phyloP scores from a whole-genome alignment of 257 asterid genomes.

The Agastache rugosa region DNA sequence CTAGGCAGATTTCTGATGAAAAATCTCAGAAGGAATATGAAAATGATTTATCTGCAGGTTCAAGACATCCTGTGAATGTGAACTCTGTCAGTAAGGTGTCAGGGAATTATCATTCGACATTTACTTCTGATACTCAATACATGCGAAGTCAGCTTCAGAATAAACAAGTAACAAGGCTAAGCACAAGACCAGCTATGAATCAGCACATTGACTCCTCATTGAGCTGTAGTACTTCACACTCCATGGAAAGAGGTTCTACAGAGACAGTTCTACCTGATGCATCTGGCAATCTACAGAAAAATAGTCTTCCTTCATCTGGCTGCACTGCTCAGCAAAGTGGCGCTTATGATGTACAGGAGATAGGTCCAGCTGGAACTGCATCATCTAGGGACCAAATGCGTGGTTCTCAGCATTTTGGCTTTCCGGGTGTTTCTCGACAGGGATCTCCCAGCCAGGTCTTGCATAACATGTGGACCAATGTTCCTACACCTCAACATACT shows the following conservation, averaged over 20 bases:
- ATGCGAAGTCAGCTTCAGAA: slow-evolving; percentile 56
- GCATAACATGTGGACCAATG: slow-evolving; percentile 53
- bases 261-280: slow-evolving; percentile 52
- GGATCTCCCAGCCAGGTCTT: slow-evolving; percentile 42
- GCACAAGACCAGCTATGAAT: slow-evolving; percentile 53
- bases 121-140: slow-evolving; percentile 54
- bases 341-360: slow-evolving; percentile 45
- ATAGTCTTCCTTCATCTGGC: slow-evolving; percentile 44
- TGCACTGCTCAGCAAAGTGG: slow-evolving; percentile 42
- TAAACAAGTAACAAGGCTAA: slow-evolving; percentile 49
- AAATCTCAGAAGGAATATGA: slow-evolving; percentile 47
- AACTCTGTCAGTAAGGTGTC: slow-evolving; percentile 45
- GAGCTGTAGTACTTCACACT: slow-evolving; percentile 39
- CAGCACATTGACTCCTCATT: slow-evolving; percentile 46
- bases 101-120: slow-evolving; percentile 54
- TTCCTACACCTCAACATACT: slow-evolving; percentile 53
- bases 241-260: slow-evolving; percentile 52
- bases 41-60: slow-evolving; percentile 48
- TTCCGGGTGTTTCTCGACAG: slow-evolving; percentile 43
- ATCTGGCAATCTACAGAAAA: slow-evolving; percentile 41
- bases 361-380: slow-evolving; percentile 48
- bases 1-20: slow-evolving; percentile 49
- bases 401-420: slow-evolving; percentile 47
- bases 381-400: slow-evolving; percentile 46
- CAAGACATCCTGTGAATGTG: slow-evolving; percentile 45